A percentile compares a stretch with the other conserved stretches of the same genome.
phyloP scores from a whole-genome alignment of 2,329 filamentous ascomycete species.

The Neopestalotiopsis rosae region DNA sequence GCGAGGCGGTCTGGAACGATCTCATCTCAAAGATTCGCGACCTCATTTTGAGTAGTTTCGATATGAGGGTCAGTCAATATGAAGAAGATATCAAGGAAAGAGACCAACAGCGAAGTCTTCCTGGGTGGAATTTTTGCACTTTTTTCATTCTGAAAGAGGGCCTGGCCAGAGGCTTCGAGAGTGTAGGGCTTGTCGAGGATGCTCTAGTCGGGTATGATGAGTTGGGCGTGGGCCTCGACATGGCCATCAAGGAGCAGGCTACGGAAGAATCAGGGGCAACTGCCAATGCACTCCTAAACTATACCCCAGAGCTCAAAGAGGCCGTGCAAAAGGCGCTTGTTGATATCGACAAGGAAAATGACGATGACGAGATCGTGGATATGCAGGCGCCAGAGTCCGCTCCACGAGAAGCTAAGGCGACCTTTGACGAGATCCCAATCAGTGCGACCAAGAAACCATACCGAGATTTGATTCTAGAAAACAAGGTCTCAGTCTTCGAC shows the following conservation, averaged over 20 bases:
- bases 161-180: constrained; percentile 91
- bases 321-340: constrained; percentile 59
- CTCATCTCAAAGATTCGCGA: constrained; percentile 86
- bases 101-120: constrained; percentile 82
- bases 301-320: constrained; percentile 75
- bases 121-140: constrained; percentile 99
- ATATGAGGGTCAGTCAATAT: constrained; percentile 88
- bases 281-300: constrained; percentile 72
- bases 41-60: constrained; percentile 87
- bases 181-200: constrained; percentile 93
- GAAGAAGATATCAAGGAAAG: constrained; percentile 97
- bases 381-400: constrained; percentile 49
- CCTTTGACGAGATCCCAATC: constrained; percentile 64
- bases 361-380: constrained; percentile 52
- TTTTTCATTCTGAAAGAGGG: constrained; percentile 99
- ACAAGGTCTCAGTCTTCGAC: constrained; percentile 95
- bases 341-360: constrained; percentile 39
- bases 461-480: constrained; percentile 88
- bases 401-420: constrained; percentile 37
- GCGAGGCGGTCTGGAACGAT: constrained; percentile 82
- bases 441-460: constrained; percentile 78
- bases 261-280: constrained; percentile 67
- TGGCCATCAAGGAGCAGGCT: constrained; percentile 77
- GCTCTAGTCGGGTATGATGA: constrained; percentile 95
- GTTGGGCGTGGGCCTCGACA: constrained; percentile 84